Percentiles rank a stretch among this genome's conserved stretches.
These are phyloP conservation scores for Cenchrus americanus DNA, from an alignment of 176 grass and related monocot species.

Conservation along the genomic window DNA sequence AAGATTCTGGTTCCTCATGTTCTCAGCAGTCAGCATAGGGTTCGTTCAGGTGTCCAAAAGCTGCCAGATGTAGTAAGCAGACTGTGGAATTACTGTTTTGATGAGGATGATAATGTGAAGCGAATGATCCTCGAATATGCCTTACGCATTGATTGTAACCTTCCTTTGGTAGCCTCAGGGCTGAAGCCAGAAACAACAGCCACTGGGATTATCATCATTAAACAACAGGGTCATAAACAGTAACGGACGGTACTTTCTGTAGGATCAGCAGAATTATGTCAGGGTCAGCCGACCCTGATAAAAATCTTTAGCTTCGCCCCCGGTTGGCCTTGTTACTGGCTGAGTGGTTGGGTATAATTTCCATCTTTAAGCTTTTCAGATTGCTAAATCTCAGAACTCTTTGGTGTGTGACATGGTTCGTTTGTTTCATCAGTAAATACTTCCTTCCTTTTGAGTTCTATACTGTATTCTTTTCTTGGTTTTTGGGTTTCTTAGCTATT, in stretches of 20 bases:
- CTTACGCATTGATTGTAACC: not conserved
- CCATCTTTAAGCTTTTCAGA: slow-evolving; percentile 5
- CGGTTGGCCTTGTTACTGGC: not conserved
- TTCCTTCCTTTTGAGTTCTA: not conserved
- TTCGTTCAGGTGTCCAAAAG: not conserved
- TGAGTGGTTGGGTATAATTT: not conserved
- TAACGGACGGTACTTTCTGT: too few relatives aligned
- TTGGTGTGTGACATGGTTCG: slow-evolving; percentile 15
- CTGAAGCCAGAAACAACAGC: too few relatives aligned
- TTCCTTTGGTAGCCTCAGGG: not conserved
- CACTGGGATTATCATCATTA: too few relatives aligned
- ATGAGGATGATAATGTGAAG: not conserved
- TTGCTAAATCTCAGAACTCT: slow-evolving; percentile 22
- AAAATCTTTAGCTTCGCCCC: too few relatives aligned
- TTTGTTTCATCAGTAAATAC: slow-evolving; percentile 15
- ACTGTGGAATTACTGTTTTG: not conserved
- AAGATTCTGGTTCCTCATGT: not conserved
- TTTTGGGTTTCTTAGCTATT: slow-evolving; percentile 13
- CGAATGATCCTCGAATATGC: slow-evolving; percentile 1
- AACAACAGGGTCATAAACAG: too few relatives aligned
- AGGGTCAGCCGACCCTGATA: too few relatives aligned
- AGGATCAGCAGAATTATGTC: too few relatives aligned
- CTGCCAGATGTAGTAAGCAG: not conserved
- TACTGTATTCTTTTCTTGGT: slow-evolving; percentile 19
- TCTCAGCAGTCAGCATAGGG: not conserved